Evolutionary conservation across 768 basidiomycete genomes (phyloP), one percentile per base, ranked within the genome.

Genomic region (Hygrocybe punicea): DNA sequence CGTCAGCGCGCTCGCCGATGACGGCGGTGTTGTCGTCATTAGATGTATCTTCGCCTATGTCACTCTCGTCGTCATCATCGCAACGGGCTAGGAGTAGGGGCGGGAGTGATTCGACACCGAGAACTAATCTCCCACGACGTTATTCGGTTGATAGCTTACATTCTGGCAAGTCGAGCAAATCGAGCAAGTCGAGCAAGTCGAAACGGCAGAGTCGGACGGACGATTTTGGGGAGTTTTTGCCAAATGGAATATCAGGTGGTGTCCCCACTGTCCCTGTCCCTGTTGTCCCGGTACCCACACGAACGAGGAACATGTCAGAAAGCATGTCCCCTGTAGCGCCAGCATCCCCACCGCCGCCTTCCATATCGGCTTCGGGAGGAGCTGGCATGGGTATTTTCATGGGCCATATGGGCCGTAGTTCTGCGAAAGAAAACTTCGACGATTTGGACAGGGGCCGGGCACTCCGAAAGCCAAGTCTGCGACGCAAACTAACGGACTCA

Each of bases 341-440:
- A 34, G 33, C 60, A 51, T 69, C 10, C 47, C 21, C n/a, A 50
- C 16, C 40, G 56, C 16, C 14, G 14, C 6, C 40, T 19, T 42
- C 6, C 19, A 10, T 42, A 42, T 11, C 40, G 19, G 4, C 40
- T 6, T 4, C 40, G 11, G 40, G 14, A 42, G 4, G 40, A 42
- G 11, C 40, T 10, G 40, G 16, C 14, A 19, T 42, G 19, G 14
- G 40, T 10, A 6, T 14, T 42, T 42, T 14, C 19, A 10, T 6
- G 3, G 19, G 40, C 14, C 19, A 10, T 14, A 10, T 6, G 3
- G 19, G 40, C 14, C 19, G 39, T 14, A 42, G 39, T 42, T 10
- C 39, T 10, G 39, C 14, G 11, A 3, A 42, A 4, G 39, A 42
- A 42, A 42, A 19, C 11, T 34, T 76, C 81, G 76, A 80, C 81